Conservation (phyloP, 2,329 filamentous ascomycete genomes). For the Penicillium sp. region DNA sequence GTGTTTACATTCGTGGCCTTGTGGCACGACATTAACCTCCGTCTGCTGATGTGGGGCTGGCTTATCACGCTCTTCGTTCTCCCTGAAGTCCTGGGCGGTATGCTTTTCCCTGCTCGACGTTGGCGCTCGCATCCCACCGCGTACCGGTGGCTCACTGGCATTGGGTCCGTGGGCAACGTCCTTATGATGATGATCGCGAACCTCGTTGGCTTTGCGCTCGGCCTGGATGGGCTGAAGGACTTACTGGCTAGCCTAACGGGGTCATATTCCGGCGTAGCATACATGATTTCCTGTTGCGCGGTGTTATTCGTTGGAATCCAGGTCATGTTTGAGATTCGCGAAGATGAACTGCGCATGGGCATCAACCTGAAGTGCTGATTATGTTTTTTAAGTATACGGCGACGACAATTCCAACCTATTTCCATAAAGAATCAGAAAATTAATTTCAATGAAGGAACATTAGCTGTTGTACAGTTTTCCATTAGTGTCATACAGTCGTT, state of each 20-base stretch:
- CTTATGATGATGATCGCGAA: slow-evolving; percentile 97
- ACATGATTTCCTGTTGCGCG: slow-evolving; percentile 69
- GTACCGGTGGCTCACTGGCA: slow-evolving; percentile 77
- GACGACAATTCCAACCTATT: background rate
- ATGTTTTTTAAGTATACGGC: background rate
- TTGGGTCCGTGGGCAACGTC: slow-evolving; percentile 79
- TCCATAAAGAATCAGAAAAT: background rate
- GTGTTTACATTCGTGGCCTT: slow-evolving; percentile 97
- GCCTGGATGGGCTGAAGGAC: slow-evolving; percentile 78
- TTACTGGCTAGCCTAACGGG: slow-evolving; percentile 73
- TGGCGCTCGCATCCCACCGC: slow-evolving; percentile 69
- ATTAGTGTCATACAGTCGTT: slow-evolving; percentile 21
- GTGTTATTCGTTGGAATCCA: slow-evolving; percentile 82
- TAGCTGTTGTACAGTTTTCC: slow-evolving; percentile 15
- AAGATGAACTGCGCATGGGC: slow-evolving; percentile 78
- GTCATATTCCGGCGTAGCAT: slow-evolving; percentile 73
- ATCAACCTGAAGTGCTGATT: slow-evolving; percentile 75
- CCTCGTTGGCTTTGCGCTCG: slow-evolving; percentile 90
- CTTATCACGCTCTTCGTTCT: slow-evolving; percentile 90
- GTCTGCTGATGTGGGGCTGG: slow-evolving; percentile 94
- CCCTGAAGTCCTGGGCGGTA: slow-evolving; percentile 73
- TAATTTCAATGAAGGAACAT: slow-evolving; percentile 2
- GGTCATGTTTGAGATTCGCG: slow-evolving; percentile 94
- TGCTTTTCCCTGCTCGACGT: slow-evolving; percentile 69
- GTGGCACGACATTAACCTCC: slow-evolving; percentile 95